Base-by-base conservation (phyloP, 2,329 filamentous ascomycete genomes). In the Penicillium sp. region DNA sequence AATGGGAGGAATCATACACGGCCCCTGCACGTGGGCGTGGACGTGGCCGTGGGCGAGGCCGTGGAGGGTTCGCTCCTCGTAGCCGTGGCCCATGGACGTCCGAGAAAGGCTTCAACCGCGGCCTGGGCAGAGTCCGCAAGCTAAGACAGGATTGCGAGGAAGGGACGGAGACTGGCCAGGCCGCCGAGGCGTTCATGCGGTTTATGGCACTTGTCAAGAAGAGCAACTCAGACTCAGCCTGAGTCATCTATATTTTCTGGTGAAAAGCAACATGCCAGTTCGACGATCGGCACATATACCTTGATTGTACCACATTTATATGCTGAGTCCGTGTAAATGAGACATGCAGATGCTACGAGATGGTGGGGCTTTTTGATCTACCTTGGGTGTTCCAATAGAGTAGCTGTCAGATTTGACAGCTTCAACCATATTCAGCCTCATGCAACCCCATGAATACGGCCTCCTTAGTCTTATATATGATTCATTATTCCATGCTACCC, bases 81-180 rank as follows among this genome's bases (percentile, higher is more conserved):
- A 67, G 66, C 53, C 67, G 70, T 55, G 74, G 75, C 17, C 66
- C 69, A 10, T 78, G 76, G 75, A 77, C 73, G 6, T 62, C 70
- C 12, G 76, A 77, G 60, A 78, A 77, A 59, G 76, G 76, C 5
- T 77, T 77, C 56, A 77, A 75, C 27, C 71, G 75, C 19, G 76
- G 75, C 2, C 52, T 77, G 36, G 75, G 72, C 19, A 75, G 70
- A 60, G 73, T 77, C 53, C 68, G 70, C 43, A 74, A 73, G 55
- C 67, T 70, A 53, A 71, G 75, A 47, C 72, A 73, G 43, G 63
- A 66, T 44, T 76, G 73, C 33, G 75, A 77, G 49, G 70, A 68
- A 36, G 73, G 71, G 9, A 50, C 61, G 13, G 71, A 70, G 52
- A 70, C 66, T 13, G 70, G 73, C 13, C 55, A 62, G 44, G 59